phyloP scores from a whole-genome alignment of 768 basidiomycete genomes.

The Boletellus emodensis region DNA sequence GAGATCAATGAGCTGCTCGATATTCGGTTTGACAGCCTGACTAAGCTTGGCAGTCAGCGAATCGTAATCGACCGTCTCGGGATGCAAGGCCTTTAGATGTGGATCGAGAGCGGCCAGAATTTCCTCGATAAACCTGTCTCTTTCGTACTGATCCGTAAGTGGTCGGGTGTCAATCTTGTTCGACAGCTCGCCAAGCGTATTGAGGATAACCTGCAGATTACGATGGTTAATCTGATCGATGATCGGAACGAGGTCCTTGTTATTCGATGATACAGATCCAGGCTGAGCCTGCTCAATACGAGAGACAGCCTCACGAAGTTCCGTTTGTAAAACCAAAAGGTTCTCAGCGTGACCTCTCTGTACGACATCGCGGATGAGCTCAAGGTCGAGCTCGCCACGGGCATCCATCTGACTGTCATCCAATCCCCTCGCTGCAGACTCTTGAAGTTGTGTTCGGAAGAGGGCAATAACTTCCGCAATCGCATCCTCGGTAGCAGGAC shows the following conservation, averaged over 20 bases:
- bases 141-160: slow-evolving; percentile 41
- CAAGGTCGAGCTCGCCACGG: slow-evolving; percentile 74
- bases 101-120: slow-evolving; percentile 57
- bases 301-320: slow-evolving; percentile 50
- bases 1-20: slow-evolving; percentile 83
- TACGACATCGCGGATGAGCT: slow-evolving; percentile 65
- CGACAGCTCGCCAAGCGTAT: slow-evolving; percentile 50
- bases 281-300: slow-evolving; percentile 34
- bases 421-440: slow-evolving; percentile 51
- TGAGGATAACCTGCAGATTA: slow-evolving; percentile 57
- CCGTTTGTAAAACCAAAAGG: slow-evolving; percentile 52
- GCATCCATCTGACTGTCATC: slow-evolving; percentile 69
- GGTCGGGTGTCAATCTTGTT: slow-evolving; percentile 33
- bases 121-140: slow-evolving; percentile 58
- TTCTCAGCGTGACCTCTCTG: slow-evolving; percentile 64
- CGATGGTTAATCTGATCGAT: slow-evolving; percentile 58
- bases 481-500: slow-evolving; percentile 53
- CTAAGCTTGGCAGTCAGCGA: slow-evolving; percentile 68
- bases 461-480: slow-evolving; percentile 63
- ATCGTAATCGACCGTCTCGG: slow-evolving; percentile 75
- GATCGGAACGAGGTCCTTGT: slow-evolving; percentile 37
- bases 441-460: slow-evolving; percentile 65
- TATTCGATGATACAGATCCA: slow-evolving; percentile 9
- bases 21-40: slow-evolving; percentile 86
- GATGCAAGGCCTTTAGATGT: slow-evolving; percentile 53